Evolutionary conservation across 345 rosid species (phyloP).

Genomic region (Eucalyptus regnans): DNA sequence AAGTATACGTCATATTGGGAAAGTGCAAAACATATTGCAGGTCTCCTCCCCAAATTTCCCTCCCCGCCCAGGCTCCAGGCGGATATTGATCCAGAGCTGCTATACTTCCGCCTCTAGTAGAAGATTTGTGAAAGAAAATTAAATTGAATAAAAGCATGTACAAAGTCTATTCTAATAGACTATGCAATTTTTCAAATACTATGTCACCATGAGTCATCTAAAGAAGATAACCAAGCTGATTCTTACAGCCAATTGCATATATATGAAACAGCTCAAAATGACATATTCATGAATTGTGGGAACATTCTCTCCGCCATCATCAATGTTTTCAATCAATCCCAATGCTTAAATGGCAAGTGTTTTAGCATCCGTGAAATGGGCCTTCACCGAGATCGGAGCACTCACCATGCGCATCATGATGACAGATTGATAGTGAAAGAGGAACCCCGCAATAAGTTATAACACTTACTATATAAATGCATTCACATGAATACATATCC

Average conservation of each 20-base stretch:
- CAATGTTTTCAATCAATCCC: not conserved
- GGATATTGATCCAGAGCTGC: not conserved
- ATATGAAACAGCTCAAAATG: not conserved
- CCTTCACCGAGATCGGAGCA: not conserved
- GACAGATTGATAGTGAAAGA: not conserved
- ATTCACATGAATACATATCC: not conserved
- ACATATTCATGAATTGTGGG: not conserved
- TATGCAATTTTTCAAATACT: not conserved
- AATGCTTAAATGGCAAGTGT: not conserved
- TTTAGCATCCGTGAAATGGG: not conserved
- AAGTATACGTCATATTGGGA: not conserved
- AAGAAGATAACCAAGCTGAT: not conserved
- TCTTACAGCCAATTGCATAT: not conserved
- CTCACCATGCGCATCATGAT: not conserved
- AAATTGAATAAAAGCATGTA: not conserved
- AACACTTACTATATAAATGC: not conserved
- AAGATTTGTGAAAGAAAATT: not conserved
- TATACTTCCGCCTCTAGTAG: not conserved
- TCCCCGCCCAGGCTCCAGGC: not conserved
- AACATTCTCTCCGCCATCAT: not conserved
- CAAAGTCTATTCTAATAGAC: not conserved
- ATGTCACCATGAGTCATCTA: not conserved
- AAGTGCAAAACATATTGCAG: not conserved
- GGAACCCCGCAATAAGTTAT: not conserved
- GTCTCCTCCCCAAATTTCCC: constrained; percentile 4